phyloP scores from a whole-genome alignment of 176 grass and related monocot genomes.

The Chrysopogon serrulatus region DNA sequence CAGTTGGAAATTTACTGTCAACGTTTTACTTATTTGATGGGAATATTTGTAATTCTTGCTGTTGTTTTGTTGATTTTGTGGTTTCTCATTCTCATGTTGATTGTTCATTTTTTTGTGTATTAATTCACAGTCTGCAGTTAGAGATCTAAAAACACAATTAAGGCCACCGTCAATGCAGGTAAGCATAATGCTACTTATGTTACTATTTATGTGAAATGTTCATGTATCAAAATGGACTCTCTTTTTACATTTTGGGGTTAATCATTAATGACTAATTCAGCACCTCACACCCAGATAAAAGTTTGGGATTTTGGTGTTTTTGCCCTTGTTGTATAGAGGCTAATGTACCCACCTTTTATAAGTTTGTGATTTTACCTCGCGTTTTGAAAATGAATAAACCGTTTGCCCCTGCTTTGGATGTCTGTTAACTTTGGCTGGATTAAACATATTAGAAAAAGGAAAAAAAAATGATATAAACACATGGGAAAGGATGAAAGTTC shows the following conservation, averaged over 20 bases:
- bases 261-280: background rate
- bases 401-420: background rate
- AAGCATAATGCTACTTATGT: conserved; percentile 1
- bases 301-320: background rate
- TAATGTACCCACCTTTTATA: background rate
- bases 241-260: background rate
- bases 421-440: background rate
- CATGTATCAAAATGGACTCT: background rate
- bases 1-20: background rate
- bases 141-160: conserved; percentile 93
- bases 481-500: background rate
- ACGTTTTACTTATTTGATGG: background rate
- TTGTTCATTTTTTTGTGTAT: background rate
- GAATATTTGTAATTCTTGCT: background rate
- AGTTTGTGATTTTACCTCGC: background rate
- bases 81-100: background rate
- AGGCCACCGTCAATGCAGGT: conserved; percentile 99
- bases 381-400: background rate
- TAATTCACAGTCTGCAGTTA: conserved; percentile 81
- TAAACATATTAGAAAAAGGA: background rate
- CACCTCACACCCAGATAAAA: background rate
- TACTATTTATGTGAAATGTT: conserved; percentile 13
- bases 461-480: background rate
- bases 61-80: background rate
- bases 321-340: background rate